Conservation (phyloP, 108 stramenopile species). For the Fragilaria crotonensis region DNA sequence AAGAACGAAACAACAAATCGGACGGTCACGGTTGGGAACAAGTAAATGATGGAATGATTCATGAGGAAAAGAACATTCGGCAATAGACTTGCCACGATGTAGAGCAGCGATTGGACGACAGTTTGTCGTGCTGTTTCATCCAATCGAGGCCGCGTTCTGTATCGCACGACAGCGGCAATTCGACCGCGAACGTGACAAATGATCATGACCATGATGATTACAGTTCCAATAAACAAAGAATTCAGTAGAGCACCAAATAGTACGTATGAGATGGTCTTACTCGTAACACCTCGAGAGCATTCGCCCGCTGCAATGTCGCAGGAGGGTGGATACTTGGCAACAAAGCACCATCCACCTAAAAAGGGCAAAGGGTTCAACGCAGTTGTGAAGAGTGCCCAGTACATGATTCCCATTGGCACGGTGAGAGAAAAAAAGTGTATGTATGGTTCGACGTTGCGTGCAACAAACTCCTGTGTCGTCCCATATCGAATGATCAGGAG, state of each 20-base stretch:
- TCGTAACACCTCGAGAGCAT: neutral
- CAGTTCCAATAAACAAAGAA: neutral
- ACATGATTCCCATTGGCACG: neutral
- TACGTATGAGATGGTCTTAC: neutral
- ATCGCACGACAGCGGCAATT: neutral
- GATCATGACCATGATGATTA: neutral
- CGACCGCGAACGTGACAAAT: neutral
- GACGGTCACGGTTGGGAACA: neutral
- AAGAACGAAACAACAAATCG: constrained; percentile 25
- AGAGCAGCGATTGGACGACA: neutral
- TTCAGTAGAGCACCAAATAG: neutral
- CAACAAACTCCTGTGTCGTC: neutral
- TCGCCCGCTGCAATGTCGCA: neutral
- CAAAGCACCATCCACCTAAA: neutral
- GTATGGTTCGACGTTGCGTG: neutral
- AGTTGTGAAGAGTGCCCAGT: neutral
- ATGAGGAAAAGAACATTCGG: neutral
- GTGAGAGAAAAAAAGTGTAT: neutral
- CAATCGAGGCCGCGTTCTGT: neutral
- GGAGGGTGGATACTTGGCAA: neutral
- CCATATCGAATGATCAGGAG: neutral
- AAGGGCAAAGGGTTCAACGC: neutral
- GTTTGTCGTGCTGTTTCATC: neutral
- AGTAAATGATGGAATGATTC: neutral
- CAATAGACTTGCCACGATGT: neutral